Base-by-base conservation (phyloP, 139 green algal genomes). In the Eudorina sp. region DNA sequence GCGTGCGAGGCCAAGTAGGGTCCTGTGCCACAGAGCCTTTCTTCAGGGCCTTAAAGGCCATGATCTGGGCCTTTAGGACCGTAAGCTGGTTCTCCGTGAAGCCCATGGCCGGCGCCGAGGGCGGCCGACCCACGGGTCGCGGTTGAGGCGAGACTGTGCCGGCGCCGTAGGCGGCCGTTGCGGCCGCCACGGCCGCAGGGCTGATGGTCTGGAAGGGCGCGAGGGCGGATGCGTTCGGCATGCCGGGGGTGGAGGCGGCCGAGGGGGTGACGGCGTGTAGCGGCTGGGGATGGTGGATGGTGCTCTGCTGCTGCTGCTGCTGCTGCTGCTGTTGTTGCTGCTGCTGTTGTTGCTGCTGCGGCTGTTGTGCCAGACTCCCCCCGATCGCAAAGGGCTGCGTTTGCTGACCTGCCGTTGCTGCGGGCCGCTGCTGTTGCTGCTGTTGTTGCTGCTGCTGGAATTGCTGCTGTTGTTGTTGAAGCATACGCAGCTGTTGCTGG, bases 1-100 rank as follows among this genome's bases (percentile, higher is more conserved):
- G 41, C 31, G 83, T 73, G 18, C 5, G 8, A 13, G 38, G 34
- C 75, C 81, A 87, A 36, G n/a, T 68, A 11, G 81, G 81, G 60
- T 88, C 79, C 40, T 73, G 41, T 7, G 51, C 48, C 13, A 69
- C 89, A 0, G 69, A 23, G 53, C 75, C 70, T 29, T 90, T 91
- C 84, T 94, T 94, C 14, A 95, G 74, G 9, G 69, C 68, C 34
- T 92, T 90, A 75, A 94, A 95, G 4, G 88, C 84, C 55, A 94
- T 83, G 77, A 95, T 95, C 84, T 95, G 93, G 19, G 92, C 60
- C 34, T 88, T 89, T 41, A 95, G 81, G 34, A 88, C 82, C 13
- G 77, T 29, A 40, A 94, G 86, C 89, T 95, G 93, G 45, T 90
- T 88, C 5, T 85, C 80, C 4, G 91, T 94, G 81, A 95, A 95